Evolutionary conservation across 2,329 filamentous ascomycete species (phyloP).

Genomic region (Aspergillus thermomutatus): DNA sequence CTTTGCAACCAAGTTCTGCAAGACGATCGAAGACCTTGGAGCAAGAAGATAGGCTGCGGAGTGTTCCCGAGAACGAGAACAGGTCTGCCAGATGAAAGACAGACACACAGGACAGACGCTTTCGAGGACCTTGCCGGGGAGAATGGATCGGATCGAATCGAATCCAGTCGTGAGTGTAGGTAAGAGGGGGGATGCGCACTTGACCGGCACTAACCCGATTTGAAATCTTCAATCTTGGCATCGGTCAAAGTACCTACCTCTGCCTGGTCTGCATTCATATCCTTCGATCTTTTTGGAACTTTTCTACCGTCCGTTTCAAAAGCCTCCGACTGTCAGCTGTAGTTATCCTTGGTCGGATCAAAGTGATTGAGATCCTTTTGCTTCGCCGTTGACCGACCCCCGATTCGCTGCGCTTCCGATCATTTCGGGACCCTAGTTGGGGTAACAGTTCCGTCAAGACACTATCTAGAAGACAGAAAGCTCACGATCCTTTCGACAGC

Average conservation of each 20-base stretch:
- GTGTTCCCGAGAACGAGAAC: not conserved
- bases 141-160: constrained; percentile 25
- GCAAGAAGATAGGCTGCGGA: constrained; percentile 1
- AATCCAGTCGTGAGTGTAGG: constrained; percentile 16
- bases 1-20: constrained; percentile 25
- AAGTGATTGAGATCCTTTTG: not conserved
- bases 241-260: constrained; percentile 10
- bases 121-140: constrained; percentile 25
- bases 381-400: not conserved
- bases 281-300: not conserved
- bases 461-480: not conserved
- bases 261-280: constrained; percentile 8
- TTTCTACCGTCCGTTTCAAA: not conserved
- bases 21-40: constrained; percentile 8
- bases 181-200: constrained; percentile 26
- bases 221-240: constrained; percentile 24
- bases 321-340: not conserved
- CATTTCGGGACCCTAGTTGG: not conserved
- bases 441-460: not conserved
- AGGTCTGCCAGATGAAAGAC: constrained; percentile 8
- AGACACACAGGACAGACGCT: constrained; percentile 8
- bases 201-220: constrained; percentile 22
- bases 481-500: not conserved
- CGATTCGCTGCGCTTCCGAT: no score
- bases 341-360: not conserved